Evolutionary conservation across 1,139 yeast genomes (phyloP).

Genomic region (Pichia sp.): DNA sequence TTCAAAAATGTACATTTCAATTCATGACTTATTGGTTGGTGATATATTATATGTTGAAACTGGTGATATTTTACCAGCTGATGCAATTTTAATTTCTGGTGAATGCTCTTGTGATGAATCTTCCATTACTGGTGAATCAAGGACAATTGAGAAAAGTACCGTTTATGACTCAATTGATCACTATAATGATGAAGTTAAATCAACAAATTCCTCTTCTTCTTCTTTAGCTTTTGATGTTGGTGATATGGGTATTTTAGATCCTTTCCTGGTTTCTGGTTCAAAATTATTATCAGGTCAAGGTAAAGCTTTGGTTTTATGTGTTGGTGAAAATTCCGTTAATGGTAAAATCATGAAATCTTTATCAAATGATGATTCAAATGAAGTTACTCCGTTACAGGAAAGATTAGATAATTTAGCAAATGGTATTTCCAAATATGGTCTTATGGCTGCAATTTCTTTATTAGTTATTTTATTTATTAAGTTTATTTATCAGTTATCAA

Average conservation of each 20-base stretch:
- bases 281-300: slow-evolving; percentile 84
- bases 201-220: background rate
- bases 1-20: slow-evolving; percentile 58
- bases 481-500: slow-evolving; percentile 56
- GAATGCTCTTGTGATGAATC: slow-evolving; percentile 87
- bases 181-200: slow-evolving; percentile 19
- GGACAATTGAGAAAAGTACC: slow-evolving; percentile 63
- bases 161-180: slow-evolving; percentile 41
- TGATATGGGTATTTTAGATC: slow-evolving; percentile 45
- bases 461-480: slow-evolving; percentile 75
- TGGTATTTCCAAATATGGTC: slow-evolving; percentile 90
- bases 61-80: slow-evolving; percentile 92
- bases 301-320: slow-evolving; percentile 78
- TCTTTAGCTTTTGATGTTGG: slow-evolving; percentile 46
- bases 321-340: slow-evolving; percentile 81
- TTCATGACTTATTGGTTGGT: slow-evolving; percentile 77
- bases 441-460: slow-evolving; percentile 71
- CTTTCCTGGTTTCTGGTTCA: slow-evolving; percentile 88
- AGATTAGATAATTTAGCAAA: slow-evolving; percentile 80
- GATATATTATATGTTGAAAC: slow-evolving; percentile 79
- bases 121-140: slow-evolving; percentile 89
- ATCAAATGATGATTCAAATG: slow-evolving; percentile 50
- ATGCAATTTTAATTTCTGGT: slow-evolving; percentile 70
- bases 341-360: slow-evolving; percentile 87
- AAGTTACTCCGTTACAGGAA: slow-evolving; percentile 77